phyloP scores from a whole-genome alignment of 148 eudicot species.

The Chenopodium quinoa region DNA sequence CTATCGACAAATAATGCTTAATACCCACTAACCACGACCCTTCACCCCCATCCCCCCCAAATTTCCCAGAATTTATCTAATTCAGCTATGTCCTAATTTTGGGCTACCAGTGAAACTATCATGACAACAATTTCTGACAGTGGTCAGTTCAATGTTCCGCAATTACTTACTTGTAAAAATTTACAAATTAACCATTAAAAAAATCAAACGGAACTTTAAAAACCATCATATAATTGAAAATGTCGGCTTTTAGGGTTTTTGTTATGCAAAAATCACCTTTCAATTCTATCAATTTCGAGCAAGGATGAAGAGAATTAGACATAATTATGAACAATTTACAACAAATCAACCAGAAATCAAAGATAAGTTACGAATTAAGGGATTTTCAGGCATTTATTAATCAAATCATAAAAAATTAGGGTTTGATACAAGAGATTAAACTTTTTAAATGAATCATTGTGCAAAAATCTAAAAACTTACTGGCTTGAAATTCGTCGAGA shows the following conservation, averaged over 20 bases:
- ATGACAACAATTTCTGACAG: background rate
- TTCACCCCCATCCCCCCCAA: background rate
- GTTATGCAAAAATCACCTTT: background rate
- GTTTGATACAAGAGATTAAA: constrained; percentile 1
- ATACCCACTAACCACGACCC: background rate
- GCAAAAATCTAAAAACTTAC: constrained; percentile 20
- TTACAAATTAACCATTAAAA: background rate
- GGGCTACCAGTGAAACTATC: background rate
- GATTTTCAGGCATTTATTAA: background rate
- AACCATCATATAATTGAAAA: no score
- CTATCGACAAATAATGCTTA: background rate
- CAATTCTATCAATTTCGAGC: background rate
- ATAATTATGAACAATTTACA: background rate
- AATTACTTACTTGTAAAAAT: background rate
- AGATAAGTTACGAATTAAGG: background rate
- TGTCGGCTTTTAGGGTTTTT: no score
- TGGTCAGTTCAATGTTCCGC: background rate
- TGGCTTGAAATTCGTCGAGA: constrained; percentile 39
- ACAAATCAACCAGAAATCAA: background rate
- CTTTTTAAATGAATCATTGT: background rate
- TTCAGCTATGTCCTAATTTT: no score
- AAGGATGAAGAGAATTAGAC: background rate
- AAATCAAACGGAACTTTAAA: background rate
- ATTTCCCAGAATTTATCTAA: no score
- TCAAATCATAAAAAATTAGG: constrained; percentile 10